Conservation (phyloP, 345 rosid genomes). For the Populus pruinosa region DNA sequence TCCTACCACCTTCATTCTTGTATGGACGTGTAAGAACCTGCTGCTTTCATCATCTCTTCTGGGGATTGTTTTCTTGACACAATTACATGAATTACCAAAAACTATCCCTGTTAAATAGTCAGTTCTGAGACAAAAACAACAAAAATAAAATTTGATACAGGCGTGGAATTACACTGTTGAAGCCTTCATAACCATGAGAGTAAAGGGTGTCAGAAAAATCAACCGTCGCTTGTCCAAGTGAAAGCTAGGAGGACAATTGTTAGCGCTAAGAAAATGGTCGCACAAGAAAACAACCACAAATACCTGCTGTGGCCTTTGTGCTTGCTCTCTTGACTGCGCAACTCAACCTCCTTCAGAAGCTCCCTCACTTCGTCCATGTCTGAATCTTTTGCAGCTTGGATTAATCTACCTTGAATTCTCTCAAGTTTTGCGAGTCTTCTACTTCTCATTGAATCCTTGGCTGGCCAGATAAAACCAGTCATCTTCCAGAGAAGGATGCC, state of each 20-base stretch:
- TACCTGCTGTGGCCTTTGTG: constrained; percentile 35
- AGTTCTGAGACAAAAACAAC: not conserved
- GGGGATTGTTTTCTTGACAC: not conserved
- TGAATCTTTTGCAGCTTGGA: constrained; percentile 84
- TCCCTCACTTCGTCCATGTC: constrained; percentile 83
- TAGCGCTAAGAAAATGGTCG: constrained; percentile 50
- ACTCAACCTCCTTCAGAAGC: constrained; percentile 69
- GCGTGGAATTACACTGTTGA: not conserved
- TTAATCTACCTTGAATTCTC: constrained; percentile 58
- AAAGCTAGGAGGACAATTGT: constrained; percentile 65
- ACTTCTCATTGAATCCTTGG: constrained; percentile 23
- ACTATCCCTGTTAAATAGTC: not conserved
- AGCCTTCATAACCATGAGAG: not conserved
- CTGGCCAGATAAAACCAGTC: constrained; percentile 83
- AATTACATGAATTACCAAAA: not conserved
- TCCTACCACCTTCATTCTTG: too few relatives aligned
- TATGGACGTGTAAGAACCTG: not conserved
- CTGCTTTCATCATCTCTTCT: not conserved
- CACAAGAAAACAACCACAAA: constrained; percentile 65
- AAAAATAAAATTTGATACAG: not conserved
- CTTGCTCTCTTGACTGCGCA: constrained; percentile 38
- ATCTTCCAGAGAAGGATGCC: constrained; percentile 92
- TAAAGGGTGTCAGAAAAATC: constrained; percentile 2
- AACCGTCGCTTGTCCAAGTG: constrained; percentile 79
- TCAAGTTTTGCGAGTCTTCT: constrained; percentile 51